Evolutionary conservation across 441 rosid species (phyloP), one percentile per base, ranked within the genome.

Genomic region (Jatropha podagrica): DNA sequence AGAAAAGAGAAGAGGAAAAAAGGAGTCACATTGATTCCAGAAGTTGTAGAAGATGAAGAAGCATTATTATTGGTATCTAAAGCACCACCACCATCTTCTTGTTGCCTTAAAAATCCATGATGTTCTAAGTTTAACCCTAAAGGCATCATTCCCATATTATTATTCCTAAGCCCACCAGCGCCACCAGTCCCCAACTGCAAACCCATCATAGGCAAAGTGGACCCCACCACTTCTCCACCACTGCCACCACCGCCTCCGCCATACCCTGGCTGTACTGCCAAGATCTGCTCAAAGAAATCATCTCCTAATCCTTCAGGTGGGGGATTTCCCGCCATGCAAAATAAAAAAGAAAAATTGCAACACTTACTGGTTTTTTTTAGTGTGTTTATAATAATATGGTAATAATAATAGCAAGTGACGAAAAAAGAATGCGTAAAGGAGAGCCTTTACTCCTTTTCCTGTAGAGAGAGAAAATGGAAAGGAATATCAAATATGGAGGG

Each of bases 241-340:
- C 80, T 81, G 4, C 74, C 80, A 12, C 76, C 80, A 8, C 77
- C 82, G 0, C 87, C 80, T 2, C 84, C 81, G 26, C 85, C 86
- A 15, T 86, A 85, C 9, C 83, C 77, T 9, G 91, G 77, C 69
- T 71, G 91, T 56, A 80, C 90, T 1, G 87, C 81, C 79, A 90
- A 71, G 81, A 90, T 87, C 89, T 90, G 92, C 84, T 90, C 95
- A 68, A 90, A 80, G 80, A 90, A 90, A 67, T 90, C 95, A 75
- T 90, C 92, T 52, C 89, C 91, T 13, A 90, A 48, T 9, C 88
- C 87, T 44, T 86, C 92, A 69, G 81, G 83, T 20, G 82, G 87
- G 38, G 81, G 83, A 79, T 81, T 82, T 59, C 89, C 90, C 27
- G 90, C 89, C 90, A 82, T 82, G 72, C 77, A 72, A 72, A 23